A percentile compares a stretch with the other conserved stretches of the same genome.
Evolutionary conservation across 2,329 filamentous ascomycete genomes (phyloP).

Genomic region (Colletotrichum eleusines): DNA sequence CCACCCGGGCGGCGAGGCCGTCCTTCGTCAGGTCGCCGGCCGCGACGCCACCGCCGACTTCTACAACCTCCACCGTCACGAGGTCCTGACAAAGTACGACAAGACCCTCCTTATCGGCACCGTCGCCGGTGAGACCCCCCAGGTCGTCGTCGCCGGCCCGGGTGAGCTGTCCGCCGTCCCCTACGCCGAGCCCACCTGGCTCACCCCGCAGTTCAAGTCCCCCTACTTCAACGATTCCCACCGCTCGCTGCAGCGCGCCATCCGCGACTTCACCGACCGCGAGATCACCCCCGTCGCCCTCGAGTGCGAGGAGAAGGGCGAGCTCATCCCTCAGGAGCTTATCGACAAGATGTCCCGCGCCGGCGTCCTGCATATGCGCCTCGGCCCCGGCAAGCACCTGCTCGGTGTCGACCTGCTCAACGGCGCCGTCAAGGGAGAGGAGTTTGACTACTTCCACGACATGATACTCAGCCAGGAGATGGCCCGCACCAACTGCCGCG

Average conservation of each 20-base stretch:
- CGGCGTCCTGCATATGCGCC: slow-evolving; percentile 82
- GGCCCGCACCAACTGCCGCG: slow-evolving; percentile 76
- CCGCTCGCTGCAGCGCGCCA: slow-evolving; percentile 73
- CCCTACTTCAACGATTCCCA: slow-evolving; percentile 87
- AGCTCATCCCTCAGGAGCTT: slow-evolving; percentile 76
- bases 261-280: slow-evolving; percentile 79
- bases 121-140: slow-evolving; percentile 78
- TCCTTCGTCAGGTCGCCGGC: slow-evolving; percentile 84
- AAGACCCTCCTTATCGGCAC: slow-evolving; percentile 78
- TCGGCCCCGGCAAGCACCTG: slow-evolving; percentile 86
- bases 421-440: slow-evolving; percentile 79
- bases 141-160: slow-evolving; percentile 75
- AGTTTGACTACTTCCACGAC: slow-evolving; percentile 91
- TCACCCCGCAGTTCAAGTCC: slow-evolving; percentile 79
- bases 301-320: slow-evolving; percentile 80
- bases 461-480: slow-evolving; percentile 81
- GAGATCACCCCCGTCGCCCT: slow-evolving; percentile 81
- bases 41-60: slow-evolving; percentile 85
- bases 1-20: slow-evolving; percentile 84
- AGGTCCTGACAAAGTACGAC: slow-evolving; percentile 85
- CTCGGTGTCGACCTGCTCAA: slow-evolving; percentile 76
- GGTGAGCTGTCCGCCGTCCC: slow-evolving; percentile 83
- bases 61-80: slow-evolving; percentile 92
- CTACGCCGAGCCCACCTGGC: slow-evolving; percentile 88
- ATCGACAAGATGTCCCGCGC: slow-evolving; percentile 83